phyloP scores from a whole-genome alignment of 1,284 basidiomycete species.

The Pascua sp. region DNA sequence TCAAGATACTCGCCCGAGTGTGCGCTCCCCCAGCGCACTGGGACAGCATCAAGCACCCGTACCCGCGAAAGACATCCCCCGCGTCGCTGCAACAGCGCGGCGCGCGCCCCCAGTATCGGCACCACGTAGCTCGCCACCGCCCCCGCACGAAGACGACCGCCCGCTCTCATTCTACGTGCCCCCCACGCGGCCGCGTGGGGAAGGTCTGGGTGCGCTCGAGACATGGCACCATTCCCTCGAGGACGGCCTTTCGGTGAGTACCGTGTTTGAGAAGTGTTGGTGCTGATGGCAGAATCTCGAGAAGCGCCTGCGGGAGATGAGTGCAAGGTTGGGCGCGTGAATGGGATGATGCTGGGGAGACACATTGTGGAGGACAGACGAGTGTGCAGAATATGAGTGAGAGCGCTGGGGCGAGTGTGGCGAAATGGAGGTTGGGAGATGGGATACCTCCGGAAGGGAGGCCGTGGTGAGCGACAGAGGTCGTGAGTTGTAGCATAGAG shows the following conservation, averaged over 20 bases:
- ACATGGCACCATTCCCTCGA: slow-evolving; percentile 17
- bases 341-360: too few relatives aligned
- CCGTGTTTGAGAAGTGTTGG: not conserved
- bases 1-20: too few relatives aligned
- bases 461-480: too few relatives aligned
- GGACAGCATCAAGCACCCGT: not conserved
- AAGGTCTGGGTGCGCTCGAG: slow-evolving; percentile 5
- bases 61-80: not conserved
- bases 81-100: not conserved
- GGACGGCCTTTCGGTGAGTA: slow-evolving; percentile 9
- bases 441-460: too few relatives aligned
- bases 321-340: not conserved
- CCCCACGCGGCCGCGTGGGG: not conserved
- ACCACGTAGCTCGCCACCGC: not conserved
- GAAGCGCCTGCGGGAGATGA: slow-evolving; percentile 7
- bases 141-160: too few relatives aligned
- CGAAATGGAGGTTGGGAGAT: too few relatives aligned
- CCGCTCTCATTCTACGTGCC: not conserved
- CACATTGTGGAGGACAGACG: too few relatives aligned
- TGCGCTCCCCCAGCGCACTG: not conserved
- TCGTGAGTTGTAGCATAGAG: too few relatives aligned
- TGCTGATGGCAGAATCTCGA: slow-evolving; percentile 7
- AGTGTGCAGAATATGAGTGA: too few relatives aligned
- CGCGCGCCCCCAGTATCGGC: not conserved
- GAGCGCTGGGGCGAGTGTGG: too few relatives aligned